Conservation (phyloP, 345 rosid species). For the Punica granatum region DNA sequence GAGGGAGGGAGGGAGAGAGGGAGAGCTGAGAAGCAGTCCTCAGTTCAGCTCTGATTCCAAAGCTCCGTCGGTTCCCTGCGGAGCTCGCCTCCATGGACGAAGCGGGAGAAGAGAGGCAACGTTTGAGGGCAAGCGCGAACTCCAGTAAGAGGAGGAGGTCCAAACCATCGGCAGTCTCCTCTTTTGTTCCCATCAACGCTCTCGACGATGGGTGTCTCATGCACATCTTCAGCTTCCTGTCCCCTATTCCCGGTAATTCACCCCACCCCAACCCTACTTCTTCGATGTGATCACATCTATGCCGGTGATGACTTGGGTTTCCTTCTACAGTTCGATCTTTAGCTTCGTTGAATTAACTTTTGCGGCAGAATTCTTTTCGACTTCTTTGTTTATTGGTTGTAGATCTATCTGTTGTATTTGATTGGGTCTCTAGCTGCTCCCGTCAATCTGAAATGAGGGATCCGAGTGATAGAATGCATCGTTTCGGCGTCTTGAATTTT, state of each 20-base stretch:
- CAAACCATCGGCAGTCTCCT: slow-evolving; percentile 9
- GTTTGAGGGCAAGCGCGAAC: not conserved
- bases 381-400: not conserved
- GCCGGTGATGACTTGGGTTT: not conserved
- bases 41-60: not conserved
- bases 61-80: not conserved
- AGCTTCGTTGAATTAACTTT: not conserved
- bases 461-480: not conserved
- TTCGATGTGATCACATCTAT: not conserved
- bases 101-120: slow-evolving; percentile 5
- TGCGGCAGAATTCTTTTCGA: not conserved
- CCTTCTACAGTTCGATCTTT: not conserved
- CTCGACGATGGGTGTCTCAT: slow-evolving; percentile 98
- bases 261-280: not conserved
- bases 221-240: slow-evolving; percentile 93
- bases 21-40: too few species aligned
- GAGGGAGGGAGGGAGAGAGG: too few species aligned
- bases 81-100: slow-evolving; percentile 5
- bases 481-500: not conserved
- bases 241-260: slow-evolving; percentile 75
- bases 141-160: slow-evolving; percentile 5
- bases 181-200: slow-evolving; percentile 41
- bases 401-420: not conserved
- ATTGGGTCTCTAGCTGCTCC: not conserved
- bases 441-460: not conserved